These are phyloP conservation scores for Neofusicoccum parvum DNA, from an alignment of 2,329 filamentous ascomycete species.

Conservation along the genomic window DNA sequence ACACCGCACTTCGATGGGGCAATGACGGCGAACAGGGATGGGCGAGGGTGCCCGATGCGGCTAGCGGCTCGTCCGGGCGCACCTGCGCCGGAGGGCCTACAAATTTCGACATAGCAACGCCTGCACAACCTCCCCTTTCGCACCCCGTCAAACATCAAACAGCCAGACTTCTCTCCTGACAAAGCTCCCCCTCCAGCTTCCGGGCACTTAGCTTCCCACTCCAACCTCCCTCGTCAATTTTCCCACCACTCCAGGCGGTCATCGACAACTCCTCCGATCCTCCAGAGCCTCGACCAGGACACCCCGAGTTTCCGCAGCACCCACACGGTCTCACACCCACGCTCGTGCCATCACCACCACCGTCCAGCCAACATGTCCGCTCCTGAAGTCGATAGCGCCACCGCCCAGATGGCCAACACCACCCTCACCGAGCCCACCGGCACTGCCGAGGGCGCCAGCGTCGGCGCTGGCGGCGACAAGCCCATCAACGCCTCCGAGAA, in stretches of 20 bases:
- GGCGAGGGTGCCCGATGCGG: not conserved
- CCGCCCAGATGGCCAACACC: slow-evolving; percentile 68
- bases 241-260: slow-evolving; percentile 52
- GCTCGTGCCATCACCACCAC: slow-evolving; percentile 59
- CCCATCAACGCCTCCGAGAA: slow-evolving; percentile 74
- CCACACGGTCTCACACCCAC: slow-evolving; percentile 23
- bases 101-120: slow-evolving; percentile 22
- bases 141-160: slow-evolving; percentile 22
- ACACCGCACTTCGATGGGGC: slow-evolving; percentile 16
- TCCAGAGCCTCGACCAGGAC: slow-evolving; percentile 43
- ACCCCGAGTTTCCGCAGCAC: slow-evolving; percentile 45
- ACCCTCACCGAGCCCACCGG: slow-evolving; percentile 60
- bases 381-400: slow-evolving; percentile 71
- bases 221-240: slow-evolving; percentile 55
- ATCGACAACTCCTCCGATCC: slow-evolving; percentile 40
- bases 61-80: slow-evolving; percentile 20
- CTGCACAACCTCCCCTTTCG: slow-evolving; percentile 22
- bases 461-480: slow-evolving; percentile 57
- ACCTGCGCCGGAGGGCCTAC: slow-evolving; percentile 18
- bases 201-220: slow-evolving; percentile 54
- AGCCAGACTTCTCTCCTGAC: slow-evolving; percentile 20
- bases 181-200: slow-evolving; percentile 25
- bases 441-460: slow-evolving; percentile 58
- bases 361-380: slow-evolving; percentile 78
- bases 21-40: slow-evolving; percentile 19